phyloP scores from a whole-genome alignment of 139 green algal species.

The Coccomyxa sp. region DNA sequence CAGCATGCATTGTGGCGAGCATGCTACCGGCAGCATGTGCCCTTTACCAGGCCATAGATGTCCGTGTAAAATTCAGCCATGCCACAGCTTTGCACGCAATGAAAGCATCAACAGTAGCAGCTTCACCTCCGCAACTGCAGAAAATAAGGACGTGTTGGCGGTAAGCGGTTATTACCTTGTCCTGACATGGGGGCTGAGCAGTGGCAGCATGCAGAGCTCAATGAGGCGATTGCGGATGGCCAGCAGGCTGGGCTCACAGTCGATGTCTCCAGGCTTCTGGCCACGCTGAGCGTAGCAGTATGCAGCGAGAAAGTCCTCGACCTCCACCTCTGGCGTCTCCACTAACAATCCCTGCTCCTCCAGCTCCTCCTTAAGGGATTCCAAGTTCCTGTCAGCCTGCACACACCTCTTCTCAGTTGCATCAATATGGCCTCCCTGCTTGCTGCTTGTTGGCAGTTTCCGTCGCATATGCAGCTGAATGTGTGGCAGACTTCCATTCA shows the following conservation, averaged over 20 bases:
- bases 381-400: conserved; percentile 74
- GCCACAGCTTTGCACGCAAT: no score
- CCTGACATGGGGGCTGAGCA: conserved; percentile 64
- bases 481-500: no score
- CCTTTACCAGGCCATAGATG: no score
- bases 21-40: no score
- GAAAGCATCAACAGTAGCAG: no score
- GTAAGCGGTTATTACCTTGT: conserved; percentile 22
- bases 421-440: no score
- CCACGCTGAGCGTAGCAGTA: conserved; percentile 28
- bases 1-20: no score
- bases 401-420: no score
- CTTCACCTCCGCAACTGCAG: no score
- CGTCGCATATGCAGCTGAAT: no score
- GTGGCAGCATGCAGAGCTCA: conserved; percentile 74
- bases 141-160: not conserved
- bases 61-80: no score
- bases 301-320: conserved; percentile 70
- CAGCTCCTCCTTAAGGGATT: conserved; percentile 87
- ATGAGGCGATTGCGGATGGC: conserved; percentile 72
- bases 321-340: conserved; percentile 29
- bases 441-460: no score
- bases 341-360: conserved; percentile 66
- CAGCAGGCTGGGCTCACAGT: conserved; percentile 61
- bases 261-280: not conserved